phyloP scores from a whole-genome alignment of 108 stramenopile species.

The Skeletonema marinoi region DNA sequence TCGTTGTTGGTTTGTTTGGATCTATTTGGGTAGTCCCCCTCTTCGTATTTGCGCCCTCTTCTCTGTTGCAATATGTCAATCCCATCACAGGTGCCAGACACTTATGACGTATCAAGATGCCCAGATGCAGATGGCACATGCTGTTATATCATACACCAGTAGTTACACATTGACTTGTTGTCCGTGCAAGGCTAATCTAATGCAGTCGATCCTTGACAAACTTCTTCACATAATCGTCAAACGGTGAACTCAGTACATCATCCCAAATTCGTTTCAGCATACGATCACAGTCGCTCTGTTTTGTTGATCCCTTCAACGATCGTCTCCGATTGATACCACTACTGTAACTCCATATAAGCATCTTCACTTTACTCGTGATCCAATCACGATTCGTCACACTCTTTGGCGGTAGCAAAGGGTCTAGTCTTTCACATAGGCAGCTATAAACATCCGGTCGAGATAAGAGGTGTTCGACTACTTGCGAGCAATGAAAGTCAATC shows the following conservation, averaged over 20 bases:
- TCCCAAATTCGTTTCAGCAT: slow-evolving; percentile 31
- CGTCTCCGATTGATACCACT: slow-evolving; percentile 75
- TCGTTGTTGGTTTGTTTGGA: too few relatives aligned
- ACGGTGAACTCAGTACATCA: slow-evolving; percentile 33
- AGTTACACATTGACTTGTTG: too few relatives aligned
- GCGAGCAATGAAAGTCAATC: slow-evolving; percentile 87
- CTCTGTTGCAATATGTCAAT: too few relatives aligned
- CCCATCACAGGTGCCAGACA: too few relatives aligned
- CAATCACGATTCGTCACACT: slow-evolving; percentile 20
- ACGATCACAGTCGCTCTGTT: slow-evolving; percentile 13
- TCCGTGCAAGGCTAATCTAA: neutral
- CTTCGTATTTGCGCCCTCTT: too few relatives aligned
- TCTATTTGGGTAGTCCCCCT: too few relatives aligned
- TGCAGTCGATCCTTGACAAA: slow-evolving; percentile 40
- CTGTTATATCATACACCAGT: too few relatives aligned
- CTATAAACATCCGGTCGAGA: slow-evolving; percentile 13
- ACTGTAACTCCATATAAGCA: slow-evolving; percentile 75
- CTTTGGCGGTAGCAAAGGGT: neutral
- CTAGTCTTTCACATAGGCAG: slow-evolving; percentile 15
- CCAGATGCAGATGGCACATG: too few relatives aligned
- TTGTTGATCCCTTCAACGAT: slow-evolving; percentile 17
- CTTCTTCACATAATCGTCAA: slow-evolving; percentile 38
- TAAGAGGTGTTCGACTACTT: slow-evolving; percentile 60
- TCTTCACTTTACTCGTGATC: slow-evolving; percentile 56
- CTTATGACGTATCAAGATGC: too few relatives aligned